Evolutionary conservation across 345 rosid genomes (phyloP).

Genomic region (Draba incana): DNA sequence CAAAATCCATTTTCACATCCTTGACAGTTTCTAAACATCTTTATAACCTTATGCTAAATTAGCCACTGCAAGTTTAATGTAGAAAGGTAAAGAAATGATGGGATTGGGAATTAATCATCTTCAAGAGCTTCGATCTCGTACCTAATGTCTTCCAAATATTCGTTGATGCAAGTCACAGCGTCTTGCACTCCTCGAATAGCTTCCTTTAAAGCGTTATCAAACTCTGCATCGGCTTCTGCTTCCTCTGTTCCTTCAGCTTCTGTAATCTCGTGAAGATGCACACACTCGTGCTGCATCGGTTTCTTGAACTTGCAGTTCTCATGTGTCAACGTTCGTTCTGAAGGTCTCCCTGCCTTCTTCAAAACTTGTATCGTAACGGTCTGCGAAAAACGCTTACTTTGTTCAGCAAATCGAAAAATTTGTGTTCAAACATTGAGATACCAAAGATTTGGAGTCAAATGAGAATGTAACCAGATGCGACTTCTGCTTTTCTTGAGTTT

Average conservation of each 20-base stretch:
- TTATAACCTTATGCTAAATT: conserved; percentile 15
- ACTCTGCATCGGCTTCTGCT: conserved; percentile 87
- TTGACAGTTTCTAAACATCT: conserved; percentile 8
- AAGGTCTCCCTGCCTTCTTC: conserved; percentile 86
- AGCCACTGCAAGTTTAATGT: not conserved
- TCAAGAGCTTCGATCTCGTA: conserved; percentile 81
- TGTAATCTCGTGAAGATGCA: conserved; percentile 85
- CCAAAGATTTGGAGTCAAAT: not conserved
- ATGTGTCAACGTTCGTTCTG: conserved; percentile 74
- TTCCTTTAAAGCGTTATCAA: conserved; percentile 79
- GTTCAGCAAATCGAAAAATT: conserved; percentile 5
- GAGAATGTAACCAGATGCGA: conserved; percentile 60
- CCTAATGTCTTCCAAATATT: conserved; percentile 76
- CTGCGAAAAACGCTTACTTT: conserved; percentile 32
- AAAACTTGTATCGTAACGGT: conserved; percentile 84
- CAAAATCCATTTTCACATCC: conserved; percentile 14
- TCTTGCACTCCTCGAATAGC: conserved; percentile 91
- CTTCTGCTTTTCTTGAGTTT: conserved; percentile 84
- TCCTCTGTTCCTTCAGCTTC: conserved; percentile 88
- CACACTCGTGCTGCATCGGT: conserved; percentile 74
- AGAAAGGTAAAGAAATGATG: not conserved
- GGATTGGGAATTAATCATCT: conserved; percentile 33
- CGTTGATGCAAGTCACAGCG: conserved; percentile 78
- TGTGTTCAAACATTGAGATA: not conserved
- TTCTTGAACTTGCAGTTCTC: conserved; percentile 70